Base-by-base conservation (phyloP, 2,329 filamentous ascomycete genomes). In the Penicillium expansum region DNA sequence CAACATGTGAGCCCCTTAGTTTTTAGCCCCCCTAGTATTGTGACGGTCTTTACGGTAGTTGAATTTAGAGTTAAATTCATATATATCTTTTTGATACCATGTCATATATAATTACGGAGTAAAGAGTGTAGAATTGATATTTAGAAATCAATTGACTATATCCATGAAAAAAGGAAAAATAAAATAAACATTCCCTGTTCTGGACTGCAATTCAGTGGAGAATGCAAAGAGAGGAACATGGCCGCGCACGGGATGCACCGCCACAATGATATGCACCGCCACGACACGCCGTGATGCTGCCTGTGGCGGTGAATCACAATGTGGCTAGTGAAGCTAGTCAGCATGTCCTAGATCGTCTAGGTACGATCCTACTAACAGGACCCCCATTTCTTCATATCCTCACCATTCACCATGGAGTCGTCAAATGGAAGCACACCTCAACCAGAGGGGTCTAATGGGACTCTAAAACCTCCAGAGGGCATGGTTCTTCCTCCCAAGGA, bases 401-500 rank as follows among this genome's bases (percentile, higher is more conserved):
- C 52, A 53, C 44, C 56, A 33, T 33, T 43, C 58, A 69, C 48
- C 52, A 78, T 79, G 76, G 71, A 77, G 55, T 67, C 38, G 6
- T 44, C 76, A 51, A 77, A 77, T 65, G 75, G 74, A 33, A 69
- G 70, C 55, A 72, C 74, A 20, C 69, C 74, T 13, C 63, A 76
- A 11, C 70, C 74, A 22, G 81, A 84, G 54, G 76, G 92, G 61
- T 83, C 87, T 60, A 81, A 84, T 54, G 76, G 92, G 61, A 83
- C 86, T 61, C 84, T 86, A 72, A 93, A 92, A 74, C 86, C 91
- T 33, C 93, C 93, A 4, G 79, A 87, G 57, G 91, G 92, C 61
- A 83, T 96, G 62, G 90, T 97, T 55, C 83, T 97, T 53, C 94
- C 94, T 22, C 94, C 86, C 0, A 85, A 87, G 71, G 90, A 92